These are phyloP conservation scores for Xylaria sp. DNA, from an alignment of 2,329 filamentous ascomycete species.

Conservation along the genomic window DNA sequence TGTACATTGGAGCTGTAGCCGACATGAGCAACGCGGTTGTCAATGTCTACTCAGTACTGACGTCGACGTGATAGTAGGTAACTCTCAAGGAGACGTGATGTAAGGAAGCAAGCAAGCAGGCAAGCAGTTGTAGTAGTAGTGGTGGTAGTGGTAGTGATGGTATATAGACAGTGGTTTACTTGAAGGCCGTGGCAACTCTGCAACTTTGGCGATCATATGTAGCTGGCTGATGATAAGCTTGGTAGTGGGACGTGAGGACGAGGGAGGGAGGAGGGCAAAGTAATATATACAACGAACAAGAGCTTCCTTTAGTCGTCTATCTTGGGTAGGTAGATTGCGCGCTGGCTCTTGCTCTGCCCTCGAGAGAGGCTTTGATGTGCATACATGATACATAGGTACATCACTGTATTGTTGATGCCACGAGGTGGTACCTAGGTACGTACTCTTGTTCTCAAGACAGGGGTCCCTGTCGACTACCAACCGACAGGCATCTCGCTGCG, in stretches of 20 bases:
- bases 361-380: constrained; percentile 32
- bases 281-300: constrained; percentile 45
- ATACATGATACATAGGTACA: not conserved
- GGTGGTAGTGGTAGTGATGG: too few relatives aligned
- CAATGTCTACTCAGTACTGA: constrained; percentile 3
- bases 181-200: not conserved
- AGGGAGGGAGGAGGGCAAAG: constrained; percentile 42
- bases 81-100: constrained; percentile 6
- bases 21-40: constrained; percentile 32
- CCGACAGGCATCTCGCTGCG: constrained; percentile 39
- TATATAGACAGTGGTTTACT: not conserved
- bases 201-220: constrained; percentile 13
- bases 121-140: too few relatives aligned
- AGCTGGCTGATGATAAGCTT: constrained; percentile 37
- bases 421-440: constrained; percentile 34
- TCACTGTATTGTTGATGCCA: constrained; percentile 31
- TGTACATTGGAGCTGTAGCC: constrained; percentile 53
- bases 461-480: constrained; percentile 35
- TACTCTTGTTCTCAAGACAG: constrained; percentile 36
- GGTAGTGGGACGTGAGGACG: constrained; percentile 43
- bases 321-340: constrained; percentile 1
- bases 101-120: constrained; percentile 1
- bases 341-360: constrained; percentile 3
- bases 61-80: constrained; percentile 3
- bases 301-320: constrained; percentile 39